Conservation (phyloP, 345 rosid genomes). For the Aquilaria yunnanensis region DNA sequence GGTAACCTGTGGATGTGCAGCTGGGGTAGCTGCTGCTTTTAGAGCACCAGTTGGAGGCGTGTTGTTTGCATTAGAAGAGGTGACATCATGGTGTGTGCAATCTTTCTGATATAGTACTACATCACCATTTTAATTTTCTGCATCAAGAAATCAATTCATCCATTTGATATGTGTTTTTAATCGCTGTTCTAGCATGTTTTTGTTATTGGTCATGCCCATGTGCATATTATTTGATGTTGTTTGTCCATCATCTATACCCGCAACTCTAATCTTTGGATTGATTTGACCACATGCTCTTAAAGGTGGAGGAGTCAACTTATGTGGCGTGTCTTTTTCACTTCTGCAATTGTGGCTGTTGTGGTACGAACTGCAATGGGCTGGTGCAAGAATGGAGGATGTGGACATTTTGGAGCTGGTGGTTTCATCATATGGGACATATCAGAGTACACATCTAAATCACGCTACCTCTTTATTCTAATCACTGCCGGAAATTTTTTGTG, state of each 20-base stretch:
- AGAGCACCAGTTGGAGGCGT: conserved; percentile 99
- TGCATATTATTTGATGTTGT: background rate
- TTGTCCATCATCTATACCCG: background rate
- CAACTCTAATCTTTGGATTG: conserved; percentile 6
- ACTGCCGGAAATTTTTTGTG: conserved; percentile 6
- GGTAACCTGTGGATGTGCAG: conserved; percentile 99
- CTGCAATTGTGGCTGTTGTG: conserved; percentile 97
- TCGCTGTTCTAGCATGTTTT: background rate
- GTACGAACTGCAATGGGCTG: conserved; percentile 96
- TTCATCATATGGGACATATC: conserved; percentile 96
- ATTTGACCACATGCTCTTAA: conserved; percentile 21
- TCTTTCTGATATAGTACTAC: conserved; percentile 4
- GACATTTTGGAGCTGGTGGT: conserved; percentile 96
- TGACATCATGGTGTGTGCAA: conserved; percentile 80
- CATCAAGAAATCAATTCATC: too few species aligned
- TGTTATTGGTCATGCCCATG: background rate
- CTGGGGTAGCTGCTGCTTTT: conserved; percentile 99
- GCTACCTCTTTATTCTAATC: background rate
- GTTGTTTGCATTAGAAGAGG: conserved; percentile 95
- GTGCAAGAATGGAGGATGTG: conserved; percentile 96
- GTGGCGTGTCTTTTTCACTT: conserved; percentile 99
- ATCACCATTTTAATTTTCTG: background rate
- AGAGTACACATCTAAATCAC: conserved; percentile 50
- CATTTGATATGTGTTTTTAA: too few species aligned
- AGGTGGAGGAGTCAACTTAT: conserved; percentile 99